These are phyloP conservation scores for Volutella citrinella DNA, from an alignment of 2,329 filamentous ascomycete species.

Conservation along the genomic window DNA sequence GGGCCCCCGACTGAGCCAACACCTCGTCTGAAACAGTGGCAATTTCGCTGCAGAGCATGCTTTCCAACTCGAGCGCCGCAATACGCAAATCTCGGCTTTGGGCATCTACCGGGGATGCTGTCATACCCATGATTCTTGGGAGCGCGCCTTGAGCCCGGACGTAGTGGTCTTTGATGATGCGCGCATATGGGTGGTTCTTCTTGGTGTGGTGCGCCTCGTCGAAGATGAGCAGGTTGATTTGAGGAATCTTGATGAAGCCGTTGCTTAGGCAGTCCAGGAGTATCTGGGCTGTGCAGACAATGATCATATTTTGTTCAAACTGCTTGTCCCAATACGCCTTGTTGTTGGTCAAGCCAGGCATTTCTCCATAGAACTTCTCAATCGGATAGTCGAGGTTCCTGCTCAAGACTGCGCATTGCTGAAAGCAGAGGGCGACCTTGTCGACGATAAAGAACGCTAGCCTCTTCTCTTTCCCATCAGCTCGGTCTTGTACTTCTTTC, in stretches of 20 bases:
- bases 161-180: slow-evolving; percentile 88
- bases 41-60: slow-evolving; percentile 76
- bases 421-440: slow-evolving; percentile 84
- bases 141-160: slow-evolving; percentile 45
- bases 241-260: slow-evolving; percentile 74
- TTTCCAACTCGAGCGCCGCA: slow-evolving; percentile 72
- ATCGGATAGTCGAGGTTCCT: slow-evolving; percentile 77
- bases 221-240: slow-evolving; percentile 88
- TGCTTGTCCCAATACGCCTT: slow-evolving; percentile 50
- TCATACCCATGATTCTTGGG: slow-evolving; percentile 92
- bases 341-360: slow-evolving; percentile 41
- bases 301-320: slow-evolving; percentile 67
- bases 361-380: slow-evolving; percentile 71
- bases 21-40: slow-evolving; percentile 60
- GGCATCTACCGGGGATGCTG: slow-evolving; percentile 88
- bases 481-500: slow-evolving; percentile 70
- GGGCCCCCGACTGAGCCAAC: slow-evolving; percentile 19
- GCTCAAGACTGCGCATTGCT: slow-evolving; percentile 80
- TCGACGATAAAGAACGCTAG: slow-evolving; percentile 88
- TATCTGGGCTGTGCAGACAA: slow-evolving; percentile 91
- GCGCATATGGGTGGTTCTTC: slow-evolving; percentile 86
- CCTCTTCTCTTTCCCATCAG: slow-evolving; percentile 55
- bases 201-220: slow-evolving; percentile 97
- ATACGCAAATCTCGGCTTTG: slow-evolving; percentile 64
- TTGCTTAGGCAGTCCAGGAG: slow-evolving; percentile 74